Conservation (phyloP, 495 filamentous ascomycete genomes). For the Lophium mytilinum region DNA sequence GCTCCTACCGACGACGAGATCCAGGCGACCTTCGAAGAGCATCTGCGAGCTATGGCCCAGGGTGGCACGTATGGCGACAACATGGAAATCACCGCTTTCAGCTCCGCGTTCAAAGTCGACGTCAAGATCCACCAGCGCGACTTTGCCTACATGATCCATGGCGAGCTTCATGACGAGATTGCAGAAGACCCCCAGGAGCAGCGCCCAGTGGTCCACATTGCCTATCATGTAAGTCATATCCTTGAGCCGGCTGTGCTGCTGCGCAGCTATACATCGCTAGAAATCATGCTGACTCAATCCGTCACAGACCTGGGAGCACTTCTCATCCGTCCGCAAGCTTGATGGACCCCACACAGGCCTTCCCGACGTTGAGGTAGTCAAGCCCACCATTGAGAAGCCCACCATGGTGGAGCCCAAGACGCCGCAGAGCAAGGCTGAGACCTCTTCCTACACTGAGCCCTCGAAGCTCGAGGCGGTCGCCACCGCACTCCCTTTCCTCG, state of each 20-base stretch:
- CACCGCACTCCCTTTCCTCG: constrained; percentile 48
- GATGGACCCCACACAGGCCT: constrained; percentile 52
- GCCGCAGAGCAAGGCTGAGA: background rate
- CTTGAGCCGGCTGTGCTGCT: background rate
- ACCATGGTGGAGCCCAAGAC: no score
- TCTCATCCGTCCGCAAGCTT: constrained; percentile 61
- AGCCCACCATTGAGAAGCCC: background rate
- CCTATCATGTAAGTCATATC: constrained; percentile 55
- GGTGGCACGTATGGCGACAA: constrained; percentile 64
- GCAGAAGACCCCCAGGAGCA: constrained; percentile 15
- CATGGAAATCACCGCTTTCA: constrained; percentile 63
- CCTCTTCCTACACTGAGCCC: constrained; percentile 19
- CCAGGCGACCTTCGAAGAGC: constrained; percentile 53
- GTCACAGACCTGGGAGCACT: constrained; percentile 58
- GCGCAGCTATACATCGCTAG: background rate
- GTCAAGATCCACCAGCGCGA: constrained; percentile 55
- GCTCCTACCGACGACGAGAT: constrained; percentile 48
- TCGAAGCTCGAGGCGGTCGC: constrained; percentile 58
- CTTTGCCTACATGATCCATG: constrained; percentile 36
- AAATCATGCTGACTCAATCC: background rate
- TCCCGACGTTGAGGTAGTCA: constrained; percentile 36
- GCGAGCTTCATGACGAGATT: background rate
- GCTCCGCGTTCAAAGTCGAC: constrained; percentile 51
- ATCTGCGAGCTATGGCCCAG: constrained; percentile 53
- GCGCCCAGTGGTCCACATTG: constrained; percentile 47